Evolutionary conservation across 2,329 filamentous ascomycete species (phyloP).

Genomic region (Fonsecaea pugnacius): DNA sequence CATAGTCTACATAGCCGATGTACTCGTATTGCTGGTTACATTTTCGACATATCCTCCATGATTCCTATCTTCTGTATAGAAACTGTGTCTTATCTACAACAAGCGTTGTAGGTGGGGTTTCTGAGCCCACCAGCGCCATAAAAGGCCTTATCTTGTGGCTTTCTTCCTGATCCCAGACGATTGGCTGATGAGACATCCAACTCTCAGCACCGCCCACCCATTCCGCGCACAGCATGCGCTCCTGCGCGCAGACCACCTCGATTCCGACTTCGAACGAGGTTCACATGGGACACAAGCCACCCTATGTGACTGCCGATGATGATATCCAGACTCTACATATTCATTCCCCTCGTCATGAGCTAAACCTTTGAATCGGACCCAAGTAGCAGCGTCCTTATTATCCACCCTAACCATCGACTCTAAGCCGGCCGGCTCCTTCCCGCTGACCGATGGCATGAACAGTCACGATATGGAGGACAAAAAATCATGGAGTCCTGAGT

Average conservation of each 20-base stretch:
- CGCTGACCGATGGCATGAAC: slow-evolving; percentile 17
- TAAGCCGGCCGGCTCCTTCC: not conserved
- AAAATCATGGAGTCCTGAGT: slow-evolving; percentile 34
- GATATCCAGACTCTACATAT: not conserved
- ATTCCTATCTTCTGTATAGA: not conserved
- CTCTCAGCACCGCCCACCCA: not conserved
- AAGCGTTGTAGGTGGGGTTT: not conserved
- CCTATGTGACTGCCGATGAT: not conserved
- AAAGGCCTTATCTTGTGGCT: slow-evolving; percentile 1
- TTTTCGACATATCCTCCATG: not conserved
- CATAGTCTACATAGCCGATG: slow-evolving; percentile 4
- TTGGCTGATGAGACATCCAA: not conserved
- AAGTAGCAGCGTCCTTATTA: not conserved
- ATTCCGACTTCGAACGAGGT: not conserved
- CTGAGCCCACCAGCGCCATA: not conserved
- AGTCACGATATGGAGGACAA: slow-evolving; percentile 33
- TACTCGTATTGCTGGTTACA: slow-evolving; percentile 1
- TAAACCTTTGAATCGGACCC: not conserved
- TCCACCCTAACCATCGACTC: not conserved
- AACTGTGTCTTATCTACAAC: not conserved
- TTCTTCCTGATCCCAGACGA: not conserved
- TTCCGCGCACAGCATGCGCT: slow-evolving; percentile 4
- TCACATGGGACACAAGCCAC: not conserved
- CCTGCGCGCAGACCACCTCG: not conserved
- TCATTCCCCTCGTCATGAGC: slow-evolving; percentile 4